Evolutionary conservation across 78 protist genomes (phyloP), one percentile per base, ranked within the genome.

Genomic region (Dictyostelium firmibasis): DNA sequence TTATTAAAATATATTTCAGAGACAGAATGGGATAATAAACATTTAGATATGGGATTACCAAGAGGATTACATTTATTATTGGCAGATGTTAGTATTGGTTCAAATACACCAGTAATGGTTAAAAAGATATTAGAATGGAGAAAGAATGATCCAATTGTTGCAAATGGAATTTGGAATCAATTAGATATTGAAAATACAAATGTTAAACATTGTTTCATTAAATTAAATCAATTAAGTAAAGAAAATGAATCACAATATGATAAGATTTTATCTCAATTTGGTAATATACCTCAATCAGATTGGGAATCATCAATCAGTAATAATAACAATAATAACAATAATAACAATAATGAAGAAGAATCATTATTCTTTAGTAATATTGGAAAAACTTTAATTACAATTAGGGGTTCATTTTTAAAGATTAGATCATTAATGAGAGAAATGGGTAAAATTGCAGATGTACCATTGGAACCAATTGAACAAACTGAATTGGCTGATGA

Each of bases 51-150:
- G 64, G 81, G 83, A 38, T 87, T 96, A 69, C 98, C 98, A 27
- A 83, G 62, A 9, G 93, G 94, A 18, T 13, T 97, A 33, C 31
- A 84, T 31, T 47, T 97, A 35, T 18, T 96, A 57, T 78, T 97
- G 64, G 98, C 91, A 11, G 98, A 97, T 83, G 94, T 96, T n/a
- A 38, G 57, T 74, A 81, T 60, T 33, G 97, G 98, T 16, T 83
- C 96, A 3, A 81, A 91, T 57, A 97, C 98, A 29, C 98, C 98
- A 2, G 75, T 67, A 18, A 92, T 97, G 96, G 98, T 97, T 5
- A 72, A 83, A 8, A 81, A 70, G n/a, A 96, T 97, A n/a, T 29
- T 96, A 41, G 85, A 50, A 57, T 97, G 98, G 97, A 86, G 94
- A 44, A 87, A 91, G 50, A 25, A 36, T 33, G 41, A 69, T 16